Base-by-base conservation (phyloP, 495 filamentous ascomycete species). In the Penicillium turbatum region DNA sequence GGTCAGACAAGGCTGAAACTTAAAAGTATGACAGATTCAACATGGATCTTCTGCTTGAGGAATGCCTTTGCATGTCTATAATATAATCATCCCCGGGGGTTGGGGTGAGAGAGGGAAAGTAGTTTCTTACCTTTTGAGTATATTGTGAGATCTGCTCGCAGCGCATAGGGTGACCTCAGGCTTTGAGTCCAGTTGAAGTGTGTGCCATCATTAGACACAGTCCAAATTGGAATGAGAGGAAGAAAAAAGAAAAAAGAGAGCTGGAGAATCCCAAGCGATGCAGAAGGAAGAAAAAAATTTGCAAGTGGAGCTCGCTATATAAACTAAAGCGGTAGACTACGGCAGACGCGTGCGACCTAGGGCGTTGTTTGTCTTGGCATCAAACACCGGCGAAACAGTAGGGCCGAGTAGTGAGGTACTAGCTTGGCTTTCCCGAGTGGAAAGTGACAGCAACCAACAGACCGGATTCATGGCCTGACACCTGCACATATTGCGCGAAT, bases 1-100 rank as follows among this genome's bases (percentile, higher is more conserved):
- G 49, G 78, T 95, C 91, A 96, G 90, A 95, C 91, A 95, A 95
- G 91, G 91, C 90, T 95, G 91, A 96, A 95, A 95, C 90, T 87
- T 86, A 66, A 68, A 63, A 70, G 24, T 79, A 69, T 74, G 83
- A 89, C 84, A 82, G 80, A 80, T 80, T 95, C 90, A 79, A 92
- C 89, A 95, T 85, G 64, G 67, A 71, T 82, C 75, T 95, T 95
- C 85, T 81, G 91, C 79, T 87, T 86, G 91, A 96, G 91, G 91
- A 95, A 95, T 95, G 89, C 91, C 88, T 90, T 63, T 86, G 83
- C 83, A 77, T 86, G 85, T 91, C 80, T 76, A 76, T 32, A 79
- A 82, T 71, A 83, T 96, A 90, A 96, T 93, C 86, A 93, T 76
- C 59, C 66, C 72, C 79, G 65, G 62, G 54, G 61, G 56, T 51